Percentiles rank a stretch among this genome's conserved stretches.
These are phyloP conservation scores for Biscogniauxia mediterranea DNA, from an alignment of 2,329 filamentous ascomycete species.

Conservation along the genomic window DNA sequence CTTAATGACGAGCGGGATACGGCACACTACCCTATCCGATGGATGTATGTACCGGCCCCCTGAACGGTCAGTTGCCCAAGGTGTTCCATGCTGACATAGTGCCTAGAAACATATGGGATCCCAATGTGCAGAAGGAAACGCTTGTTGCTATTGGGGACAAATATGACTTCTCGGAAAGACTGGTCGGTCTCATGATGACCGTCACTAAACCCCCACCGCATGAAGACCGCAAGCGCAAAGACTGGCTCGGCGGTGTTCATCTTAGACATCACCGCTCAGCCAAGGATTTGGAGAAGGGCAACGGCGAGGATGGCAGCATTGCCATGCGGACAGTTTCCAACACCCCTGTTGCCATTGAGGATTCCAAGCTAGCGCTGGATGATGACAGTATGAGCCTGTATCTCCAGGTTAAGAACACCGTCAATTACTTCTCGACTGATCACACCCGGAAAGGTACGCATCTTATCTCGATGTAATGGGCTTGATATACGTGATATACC, in stretches of 20 bases:
- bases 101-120: constrained; percentile 66
- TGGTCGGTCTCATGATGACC: constrained; percentile 57
- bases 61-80: constrained; percentile 1
- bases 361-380: constrained; percentile 7
- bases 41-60: constrained; percentile 57
- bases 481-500: not conserved
- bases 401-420: constrained; percentile 65
- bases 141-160: constrained; percentile 55
- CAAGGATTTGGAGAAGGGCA: constrained; percentile 24
- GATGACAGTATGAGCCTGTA: constrained; percentile 36
- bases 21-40: constrained; percentile 54
- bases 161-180: constrained; percentile 67
- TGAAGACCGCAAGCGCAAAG: constrained; percentile 9
- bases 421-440: constrained; percentile 73
- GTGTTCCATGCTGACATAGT: constrained; percentile 12
- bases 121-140: constrained; percentile 55
- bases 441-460: constrained; percentile 62
- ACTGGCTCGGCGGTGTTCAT: constrained; percentile 8
- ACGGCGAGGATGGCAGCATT: constrained; percentile 8
- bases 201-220: constrained; percentile 10
- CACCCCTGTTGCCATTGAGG: constrained; percentile 6
- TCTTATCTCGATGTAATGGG: not conserved
- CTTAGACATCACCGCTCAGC: constrained; percentile 12
- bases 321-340: constrained; percentile 8
- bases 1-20: constrained; percentile 34